Base-by-base conservation (phyloP, 2,329 filamentous ascomycete species). In the Aaosphaeria arxii region DNA sequence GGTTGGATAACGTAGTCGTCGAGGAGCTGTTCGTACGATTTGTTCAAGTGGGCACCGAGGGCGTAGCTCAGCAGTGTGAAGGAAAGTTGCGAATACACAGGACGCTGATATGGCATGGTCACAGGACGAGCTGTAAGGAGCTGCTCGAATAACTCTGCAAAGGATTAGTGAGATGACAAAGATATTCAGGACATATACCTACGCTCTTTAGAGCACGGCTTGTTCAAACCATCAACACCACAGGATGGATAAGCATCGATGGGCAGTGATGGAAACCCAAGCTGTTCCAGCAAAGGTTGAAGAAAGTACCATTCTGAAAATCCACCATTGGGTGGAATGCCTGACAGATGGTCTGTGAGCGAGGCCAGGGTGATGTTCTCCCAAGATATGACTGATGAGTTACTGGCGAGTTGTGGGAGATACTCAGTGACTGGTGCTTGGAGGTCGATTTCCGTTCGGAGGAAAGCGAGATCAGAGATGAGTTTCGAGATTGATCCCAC, bases 241-340 rank as follows among this genome's bases (percentile, higher is more conserved):
- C 46, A 48, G 7, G 44, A 32, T 7, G 42, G 28, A 28, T 32
- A 24, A 11, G 33, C 46, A 24, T 39, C 46, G 13, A n/a, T 24
- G 4, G 42, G 9, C 9, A 48, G 17, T 13, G 32, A n/a, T 11
- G 46, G 46, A 41, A 48, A 48, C 11, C 42, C 46, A 6, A 48
- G 41, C 11, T 40, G 28, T 30, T 40, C 46, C 7, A 48, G 42
- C 17, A 48, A 30, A 11, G 42, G 32, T 9, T 33, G 13, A 11
- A 48, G 30, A 5, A 45, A 40, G 35, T 33, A 48, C 35, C 44
- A 48, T 29, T 48, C 46, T 1, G 46, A 48, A 35, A 48, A 48
- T 28, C 42, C 46, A 45, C 45, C 44, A 31, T 41, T 48, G 5
- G 46, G 46, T 17, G 42, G 42, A 30, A 48, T 48, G 2, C 46